Conservation (phyloP, 331 rosid genomes). For the Malus hybrid region DNA sequence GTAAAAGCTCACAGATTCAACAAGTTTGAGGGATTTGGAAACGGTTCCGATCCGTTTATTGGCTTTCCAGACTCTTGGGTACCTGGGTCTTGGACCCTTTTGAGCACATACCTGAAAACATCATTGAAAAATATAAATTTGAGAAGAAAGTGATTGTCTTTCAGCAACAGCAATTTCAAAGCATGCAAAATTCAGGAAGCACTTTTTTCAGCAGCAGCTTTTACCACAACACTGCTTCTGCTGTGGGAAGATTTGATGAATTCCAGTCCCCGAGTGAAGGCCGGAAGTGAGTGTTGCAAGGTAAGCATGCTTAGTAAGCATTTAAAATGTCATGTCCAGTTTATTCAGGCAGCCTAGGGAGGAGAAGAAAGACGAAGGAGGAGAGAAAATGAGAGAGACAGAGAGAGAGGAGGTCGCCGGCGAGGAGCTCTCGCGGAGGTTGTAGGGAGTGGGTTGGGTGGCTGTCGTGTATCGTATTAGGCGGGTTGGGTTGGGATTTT, state of each 20-base stretch:
- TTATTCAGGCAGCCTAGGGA: neutral
- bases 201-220: neutral
- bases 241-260: slow-evolving; percentile 19
- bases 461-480: neutral
- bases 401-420: neutral
- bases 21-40: slow-evolving; percentile 79
- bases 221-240: slow-evolving; percentile 44
- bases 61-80: slow-evolving; percentile 91
- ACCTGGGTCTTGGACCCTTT: slow-evolving; percentile 91
- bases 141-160: neutral
- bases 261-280: slow-evolving; percentile 34
- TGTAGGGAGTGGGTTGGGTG: neutral
- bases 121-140: neutral
- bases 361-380: neutral
- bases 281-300: slow-evolving; percentile 40
- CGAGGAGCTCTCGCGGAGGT: neutral
- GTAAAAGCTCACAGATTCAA: slow-evolving; percentile 51
- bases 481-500: too few species aligned
- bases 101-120: slow-evolving; percentile 64
- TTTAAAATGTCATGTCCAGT: neutral
- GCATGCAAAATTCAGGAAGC: neutral
- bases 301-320: slow-evolving; percentile 47
- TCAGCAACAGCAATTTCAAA: neutral
- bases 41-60: slow-evolving; percentile 63
- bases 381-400: neutral